These are phyloP conservation scores for Neonectria coccinea DNA, from an alignment of 2,329 filamentous ascomycete genomes.

Conservation along the genomic window DNA sequence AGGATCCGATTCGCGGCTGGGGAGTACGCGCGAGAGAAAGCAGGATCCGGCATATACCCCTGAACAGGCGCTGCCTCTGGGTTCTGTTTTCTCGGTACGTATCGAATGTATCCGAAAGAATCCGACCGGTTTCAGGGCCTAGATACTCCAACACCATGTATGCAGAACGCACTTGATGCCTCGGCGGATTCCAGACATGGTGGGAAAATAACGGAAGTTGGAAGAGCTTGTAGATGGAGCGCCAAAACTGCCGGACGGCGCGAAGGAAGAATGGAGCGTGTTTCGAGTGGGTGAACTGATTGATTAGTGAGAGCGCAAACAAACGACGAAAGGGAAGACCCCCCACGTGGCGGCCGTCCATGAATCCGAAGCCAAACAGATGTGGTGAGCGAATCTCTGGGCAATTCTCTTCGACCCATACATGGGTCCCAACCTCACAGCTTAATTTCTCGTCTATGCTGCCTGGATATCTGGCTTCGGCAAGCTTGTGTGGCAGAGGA, in stretches of 20 bases:
- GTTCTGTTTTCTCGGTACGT: constrained; percentile 25
- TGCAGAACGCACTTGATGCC: constrained; percentile 13
- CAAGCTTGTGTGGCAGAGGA: too few species aligned
- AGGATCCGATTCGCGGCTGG: constrained; percentile 37
- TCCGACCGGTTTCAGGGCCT: constrained; percentile 33
- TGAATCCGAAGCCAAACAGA: not conserved
- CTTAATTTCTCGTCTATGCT: not conserved
- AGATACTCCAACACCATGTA: constrained; percentile 43
- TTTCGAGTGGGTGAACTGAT: constrained; percentile 17
- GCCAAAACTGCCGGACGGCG: constrained; percentile 12
- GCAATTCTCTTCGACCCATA: not conserved
- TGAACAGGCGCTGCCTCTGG: constrained; percentile 29
- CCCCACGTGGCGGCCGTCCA: constrained; percentile 7
- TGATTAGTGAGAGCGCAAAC: constrained; percentile 21
- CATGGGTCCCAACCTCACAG: not conserved
- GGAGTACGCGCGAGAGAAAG: constrained; percentile 36
- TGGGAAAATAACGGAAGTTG: constrained; percentile 29
- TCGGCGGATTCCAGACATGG: constrained; percentile 24
- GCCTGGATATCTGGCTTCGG: not conserved
- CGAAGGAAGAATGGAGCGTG: constrained; percentile 19
- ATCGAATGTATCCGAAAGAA: constrained; percentile 39
- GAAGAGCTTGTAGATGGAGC: constrained; percentile 26
- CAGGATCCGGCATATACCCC: constrained; percentile 36
- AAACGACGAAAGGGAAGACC: not conserved
- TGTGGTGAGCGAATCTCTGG: not conserved